Conservation (phyloP, 1,284 basidiomycete species). For the Rhizoctonia solani region DNA sequence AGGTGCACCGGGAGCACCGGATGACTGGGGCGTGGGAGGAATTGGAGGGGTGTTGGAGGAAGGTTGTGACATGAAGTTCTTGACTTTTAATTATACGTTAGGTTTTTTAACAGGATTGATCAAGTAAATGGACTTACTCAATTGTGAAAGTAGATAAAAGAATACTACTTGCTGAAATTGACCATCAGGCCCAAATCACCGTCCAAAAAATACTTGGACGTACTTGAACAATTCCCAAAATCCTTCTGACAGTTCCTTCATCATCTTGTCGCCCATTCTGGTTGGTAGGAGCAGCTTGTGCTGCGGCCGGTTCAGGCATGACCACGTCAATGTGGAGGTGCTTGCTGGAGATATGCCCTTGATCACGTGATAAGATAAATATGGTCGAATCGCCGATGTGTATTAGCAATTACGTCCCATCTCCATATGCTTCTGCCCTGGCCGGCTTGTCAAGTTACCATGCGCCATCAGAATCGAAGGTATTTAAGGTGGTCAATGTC, state of each 20-base stretch:
- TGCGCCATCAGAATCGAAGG: no score
- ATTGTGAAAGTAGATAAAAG: constrained; percentile 31
- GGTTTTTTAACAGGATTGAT: background rate
- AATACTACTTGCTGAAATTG: constrained; percentile 58
- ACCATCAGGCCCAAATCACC: constrained; percentile 48
- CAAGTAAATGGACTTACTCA: constrained; percentile 1
- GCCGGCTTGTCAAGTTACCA: no score
- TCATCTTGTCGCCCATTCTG: background rate
- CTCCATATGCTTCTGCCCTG: constrained; percentile 11
- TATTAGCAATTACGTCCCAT: background rate
- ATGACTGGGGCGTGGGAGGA: constrained; percentile 3
- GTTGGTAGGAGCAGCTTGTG: constrained; percentile 1
- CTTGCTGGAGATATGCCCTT: background rate
- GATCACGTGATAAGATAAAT: no score
- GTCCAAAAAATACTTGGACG: constrained; percentile 36
- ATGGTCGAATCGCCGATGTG: no score
- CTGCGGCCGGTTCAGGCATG: constrained; percentile 24
- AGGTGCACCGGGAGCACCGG: constrained; percentile 2
- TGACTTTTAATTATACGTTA: background rate
- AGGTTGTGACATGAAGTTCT: background rate
- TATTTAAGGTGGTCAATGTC: no score
- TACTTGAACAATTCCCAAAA: constrained; percentile 57
- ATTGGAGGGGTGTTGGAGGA: constrained; percentile 2
- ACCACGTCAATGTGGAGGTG: constrained; percentile 18
- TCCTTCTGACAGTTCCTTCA: constrained; percentile 11